These are phyloP conservation scores for Friedmanniomyces simplex DNA, from an alignment of 495 filamentous ascomycete species.

Conservation along the genomic window DNA sequence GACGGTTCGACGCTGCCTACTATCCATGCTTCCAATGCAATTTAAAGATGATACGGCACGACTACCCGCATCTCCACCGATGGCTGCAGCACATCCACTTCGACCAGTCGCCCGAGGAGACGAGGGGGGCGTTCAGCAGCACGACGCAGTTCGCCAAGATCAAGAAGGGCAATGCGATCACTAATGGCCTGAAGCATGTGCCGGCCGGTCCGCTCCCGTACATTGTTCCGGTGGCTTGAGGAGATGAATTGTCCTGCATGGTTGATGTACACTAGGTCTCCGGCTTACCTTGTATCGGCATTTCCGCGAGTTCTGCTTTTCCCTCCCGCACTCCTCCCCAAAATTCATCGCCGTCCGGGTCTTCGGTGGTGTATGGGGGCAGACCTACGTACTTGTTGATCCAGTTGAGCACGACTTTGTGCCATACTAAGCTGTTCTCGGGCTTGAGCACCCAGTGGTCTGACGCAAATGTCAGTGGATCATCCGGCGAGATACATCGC, in stretches of 20 bases:
- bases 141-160: background rate
- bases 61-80: background rate
- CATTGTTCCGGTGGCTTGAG: too few relatives aligned
- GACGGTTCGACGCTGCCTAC: background rate
- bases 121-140: background rate
- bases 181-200: too few relatives aligned
- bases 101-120: background rate
- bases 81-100: background rate
- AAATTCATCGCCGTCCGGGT: slow-evolving; percentile 13
- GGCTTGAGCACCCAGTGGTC: slow-evolving; percentile 82
- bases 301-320: slow-evolving; percentile 7
- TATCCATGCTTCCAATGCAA: background rate
- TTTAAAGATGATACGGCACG: background rate
- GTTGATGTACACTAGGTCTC: slow-evolving; percentile 7
- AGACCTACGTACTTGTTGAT: slow-evolving; percentile 74
- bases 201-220: too few relatives aligned
- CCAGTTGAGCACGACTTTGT: slow-evolving; percentile 76
- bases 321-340: slow-evolving; percentile 9
- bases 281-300: slow-evolving; percentile 13
- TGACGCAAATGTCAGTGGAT: background rate
- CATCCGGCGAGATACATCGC: background rate
- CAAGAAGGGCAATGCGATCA: too few relatives aligned
- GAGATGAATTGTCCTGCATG: too few relatives aligned
- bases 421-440: slow-evolving; percentile 86
- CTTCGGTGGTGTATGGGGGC: slow-evolving; percentile 18